phyloP scores from a whole-genome alignment of 768 basidiomycete species.

The Termitomyces titanicus region DNA sequence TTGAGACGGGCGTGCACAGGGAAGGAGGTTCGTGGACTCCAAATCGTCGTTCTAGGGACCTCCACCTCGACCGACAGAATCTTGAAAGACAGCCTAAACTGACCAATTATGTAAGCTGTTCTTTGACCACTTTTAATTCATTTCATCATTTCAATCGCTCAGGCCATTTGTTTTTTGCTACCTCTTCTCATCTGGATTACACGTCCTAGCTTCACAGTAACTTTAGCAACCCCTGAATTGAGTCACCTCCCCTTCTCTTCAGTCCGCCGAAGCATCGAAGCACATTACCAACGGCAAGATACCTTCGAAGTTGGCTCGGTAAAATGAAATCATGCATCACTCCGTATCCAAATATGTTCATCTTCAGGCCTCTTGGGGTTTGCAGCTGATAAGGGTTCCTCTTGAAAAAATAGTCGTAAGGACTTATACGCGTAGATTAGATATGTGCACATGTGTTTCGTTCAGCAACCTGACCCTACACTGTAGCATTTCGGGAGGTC shows the following conservation, averaged over 20 bases:
- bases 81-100: conserved; percentile 1
- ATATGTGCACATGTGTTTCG: not conserved
- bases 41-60: conserved; percentile 1
- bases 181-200: not conserved
- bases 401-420: not conserved
- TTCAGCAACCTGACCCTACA: not conserved
- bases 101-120: conserved; percentile 12
- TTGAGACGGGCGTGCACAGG: conserved; percentile 2
- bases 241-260: not conserved
- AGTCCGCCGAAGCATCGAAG: not conserved
- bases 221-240: not conserved
- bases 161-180: not conserved
- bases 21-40: not conserved
- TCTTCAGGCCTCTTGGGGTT: not conserved
- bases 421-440: not conserved
- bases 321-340: not conserved
- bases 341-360: not conserved
- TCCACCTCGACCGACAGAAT: not conserved
- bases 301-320: not conserved
- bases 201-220: too few species aligned
- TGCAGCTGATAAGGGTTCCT: not conserved
- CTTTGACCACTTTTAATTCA: not conserved
- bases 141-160: conserved; percentile 1
- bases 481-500: not conserved
- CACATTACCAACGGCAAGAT: not conserved